Base-by-base conservation (phyloP, 108 stramenopile genomes). In the Parietichytrium sp. region DNA sequence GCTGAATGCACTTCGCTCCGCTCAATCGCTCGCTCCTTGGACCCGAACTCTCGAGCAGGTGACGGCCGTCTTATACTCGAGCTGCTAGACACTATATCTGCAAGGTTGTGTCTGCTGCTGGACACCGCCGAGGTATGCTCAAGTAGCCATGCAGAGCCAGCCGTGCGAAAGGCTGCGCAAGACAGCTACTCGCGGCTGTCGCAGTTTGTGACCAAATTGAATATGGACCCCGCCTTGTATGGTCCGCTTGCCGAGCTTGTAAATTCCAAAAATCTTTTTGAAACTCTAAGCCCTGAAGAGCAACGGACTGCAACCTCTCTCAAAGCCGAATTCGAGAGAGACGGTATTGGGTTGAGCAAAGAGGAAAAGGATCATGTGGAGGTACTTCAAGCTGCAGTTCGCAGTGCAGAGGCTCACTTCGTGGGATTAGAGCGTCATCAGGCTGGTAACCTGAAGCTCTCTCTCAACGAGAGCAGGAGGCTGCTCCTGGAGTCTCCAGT, bases 71-170 rank as follows among this genome's bases (percentile, higher is more conserved):
- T 42, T 30, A 42, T 72, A n/a, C 38, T 72, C 7, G 15, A 72
- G 55, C 55, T 72, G 12, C 55, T 97, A 49, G 97, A 97, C 85
- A 83, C 91, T 48, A 94, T 97, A 8, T 91, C 90, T 54, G 93
- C 92, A 54, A 83, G 85, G 10, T 91, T 97, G 4, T 97, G 97
- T 87, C 92, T 93, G 80, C 95, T 95, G 52, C 95, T 97, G 78
- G 97, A 97, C 85, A 95, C 97, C 4, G 94, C 95, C 16, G 97
- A 97, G 80, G 78, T 97, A 3, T 93, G 93, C 81, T 92, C 95
- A 10, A 94, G 90, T 20, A 93, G 91, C 0, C 97, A 97, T 85
- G 87, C 91, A 16, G 83, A 79, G 52, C 78, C 87, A 3, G 82
- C 82, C 53, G 95, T 93, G 91, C 80, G 96, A 29, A 78, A 90